phyloP scores from a whole-genome alignment of 208 protist species.

The Naegleria fowleri region DNA sequence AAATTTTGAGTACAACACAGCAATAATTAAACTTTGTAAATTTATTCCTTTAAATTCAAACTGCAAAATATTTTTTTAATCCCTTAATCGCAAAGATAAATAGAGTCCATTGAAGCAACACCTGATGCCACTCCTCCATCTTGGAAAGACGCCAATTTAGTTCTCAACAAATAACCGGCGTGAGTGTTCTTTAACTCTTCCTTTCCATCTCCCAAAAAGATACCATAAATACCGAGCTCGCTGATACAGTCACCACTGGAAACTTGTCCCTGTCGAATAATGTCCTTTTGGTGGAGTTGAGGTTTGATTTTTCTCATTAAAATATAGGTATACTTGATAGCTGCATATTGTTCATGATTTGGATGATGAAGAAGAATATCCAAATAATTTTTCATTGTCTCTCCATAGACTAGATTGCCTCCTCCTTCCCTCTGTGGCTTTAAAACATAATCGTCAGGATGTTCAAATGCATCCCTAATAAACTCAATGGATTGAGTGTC shows the following conservation, averaged over 20 bases:
- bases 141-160: constrained; percentile 73
- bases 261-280: constrained; percentile 19
- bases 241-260: constrained; percentile 26
- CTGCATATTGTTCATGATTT: background rate
- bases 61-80: too few species aligned
- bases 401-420: constrained; percentile 76
- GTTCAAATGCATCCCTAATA: constrained; percentile 57
- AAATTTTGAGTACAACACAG: too few species aligned
- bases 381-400: constrained; percentile 59
- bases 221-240: constrained; percentile 45
- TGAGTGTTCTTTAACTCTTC: constrained; percentile 19
- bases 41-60: too few species aligned
- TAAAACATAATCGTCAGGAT: constrained; percentile 75
- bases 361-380: constrained; percentile 33
- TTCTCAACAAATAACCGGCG: constrained; percentile 77
- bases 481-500: constrained; percentile 46
- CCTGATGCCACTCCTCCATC: constrained; percentile 88
- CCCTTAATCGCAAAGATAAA: background rate
- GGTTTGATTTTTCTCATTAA: constrained; percentile 36
- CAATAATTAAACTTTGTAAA: too few species aligned
- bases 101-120: constrained; percentile 77
- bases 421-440: constrained; percentile 92
- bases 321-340: constrained; percentile 33
- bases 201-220: constrained; percentile 35
- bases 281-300: background rate